Base-by-base conservation (phyloP, 2,329 filamentous ascomycete genomes). In the Alternaria postmessia region DNA sequence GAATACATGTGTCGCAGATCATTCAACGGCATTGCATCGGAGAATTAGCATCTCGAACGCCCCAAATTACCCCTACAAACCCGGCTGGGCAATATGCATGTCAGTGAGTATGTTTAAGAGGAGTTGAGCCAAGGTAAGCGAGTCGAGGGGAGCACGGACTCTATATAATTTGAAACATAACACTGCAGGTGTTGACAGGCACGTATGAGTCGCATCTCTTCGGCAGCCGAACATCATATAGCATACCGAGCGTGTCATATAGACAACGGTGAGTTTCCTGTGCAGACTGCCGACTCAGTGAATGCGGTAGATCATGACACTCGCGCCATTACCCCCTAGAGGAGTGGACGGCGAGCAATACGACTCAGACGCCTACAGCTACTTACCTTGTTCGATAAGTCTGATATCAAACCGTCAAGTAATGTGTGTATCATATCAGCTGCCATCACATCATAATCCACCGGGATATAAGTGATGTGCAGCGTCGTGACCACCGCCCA, bases 11-110 rank as follows among this genome's bases (percentile, higher is more conserved):
- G 34, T 28, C 44, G 30, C 12, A 48, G 30, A 48, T 48, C 46
- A n/a, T 4, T 3, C 46, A 57, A 57, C 54, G 54, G 54, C 46
- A 41, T 30, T 57, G 54, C 46, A 57, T 57, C 54, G 54, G 54
- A 51, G 38, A 57, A 57, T 48, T 48, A 30, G 8, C 46, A 48
- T 48, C 46, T 48, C 46, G 3, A 4, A 20, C 46, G 18, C 14
- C 32, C 30, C 44, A 48, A 18, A 14, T 18, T 12, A 22, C 18
- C 44, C 30, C 18, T 20, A 41, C 38, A 5, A 20, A 20, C 18
- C 38, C 11, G 38, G 9, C 38, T 22, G 18, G 9, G 38, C 44
- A 48, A 22, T 9, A 30, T 47, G 18, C 30, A 47, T 12, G 28
- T 47, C 18, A 34, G 18, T 22, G 16, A 46, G 44, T 22, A 16